Evolutionary conservation across 768 basidiomycete species (phyloP), one percentile per base, ranked within the genome.

Genomic region (Trametes sanguinea): DNA sequence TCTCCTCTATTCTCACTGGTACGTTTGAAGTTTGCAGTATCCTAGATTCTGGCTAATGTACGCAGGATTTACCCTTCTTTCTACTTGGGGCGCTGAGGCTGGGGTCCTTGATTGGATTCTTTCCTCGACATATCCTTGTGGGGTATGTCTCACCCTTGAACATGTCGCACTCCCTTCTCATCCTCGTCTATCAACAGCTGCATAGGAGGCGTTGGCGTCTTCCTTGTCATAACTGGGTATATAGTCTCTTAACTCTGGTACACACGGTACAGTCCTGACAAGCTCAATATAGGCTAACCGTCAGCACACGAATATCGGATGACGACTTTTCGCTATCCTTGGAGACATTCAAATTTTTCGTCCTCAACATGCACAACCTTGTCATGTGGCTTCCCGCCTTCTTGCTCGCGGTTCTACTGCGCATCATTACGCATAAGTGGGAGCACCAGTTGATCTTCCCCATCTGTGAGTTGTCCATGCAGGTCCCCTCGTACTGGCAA

Each of bases 101-200:
- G 11, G 96, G 96, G 2, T 81, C 85, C 6, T 75, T 98, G 8
- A 88, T 97, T 39, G 95, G 95, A 1, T 98, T 98, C 76, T 98
- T 98, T 76, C 96, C 96, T 16, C 81, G 96, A 13, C 95, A 97
- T 70, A 97, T 98, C 70, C 83, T 98, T 32, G 92, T 99, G n/a
- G 95, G 95, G 84, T 91, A 69, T 65, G 85, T 74, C 3, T 66
- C 48, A 60, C 11, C 46, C 46, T 40, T 14, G 42, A 7, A 7
- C 32, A 16, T 22, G 16, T 43, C 2, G 6, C 11, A 6, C 11
- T 37, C 35, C 48, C 6, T 48, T 13, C 39, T 40, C 5, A 50
- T 59, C 13, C 8, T 46, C 6, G 32, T 33, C 42, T 56, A 11
- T 51, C 2, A n/a, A 33, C 56, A 87, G 86, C 13, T 90, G 90